Percentiles rank a stretch among this genome's conserved stretches.
phyloP scores from a whole-genome alignment of 768 basidiomycete species.

The Candolleomyces aberdarensis region DNA sequence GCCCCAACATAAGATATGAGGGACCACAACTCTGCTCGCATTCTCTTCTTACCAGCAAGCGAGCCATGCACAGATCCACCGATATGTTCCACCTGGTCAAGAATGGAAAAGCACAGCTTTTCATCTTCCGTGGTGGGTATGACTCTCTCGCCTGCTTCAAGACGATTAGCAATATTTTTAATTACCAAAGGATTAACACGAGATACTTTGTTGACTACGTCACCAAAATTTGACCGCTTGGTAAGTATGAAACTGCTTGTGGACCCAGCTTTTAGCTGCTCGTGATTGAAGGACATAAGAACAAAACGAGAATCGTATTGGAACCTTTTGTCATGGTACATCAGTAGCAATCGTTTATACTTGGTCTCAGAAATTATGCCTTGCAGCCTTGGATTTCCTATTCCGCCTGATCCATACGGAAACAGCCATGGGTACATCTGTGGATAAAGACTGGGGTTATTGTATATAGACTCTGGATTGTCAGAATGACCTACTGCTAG shows the following conservation, averaged over 20 bases:
- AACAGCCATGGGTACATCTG: conserved; percentile 38
- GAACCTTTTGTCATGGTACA: conserved; percentile 36
- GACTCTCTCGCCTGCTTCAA: conserved; percentile 22
- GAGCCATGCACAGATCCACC: too few relatives aligned
- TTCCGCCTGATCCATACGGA: conserved; percentile 33
- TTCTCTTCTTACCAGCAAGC: too few relatives aligned
- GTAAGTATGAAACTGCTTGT: conserved; percentile 25
- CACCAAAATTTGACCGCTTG: conserved; percentile 21
- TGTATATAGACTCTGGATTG: conserved; percentile 12
- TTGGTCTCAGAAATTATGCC: not conserved
- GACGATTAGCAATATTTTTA: conserved; percentile 12
- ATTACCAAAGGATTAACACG: conserved; percentile 20
- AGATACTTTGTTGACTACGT: conserved; percentile 19
- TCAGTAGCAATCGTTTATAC: not conserved
- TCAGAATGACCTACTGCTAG: not conserved
- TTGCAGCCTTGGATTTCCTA: conserved; percentile 11
- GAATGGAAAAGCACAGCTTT: conserved; percentile 33
- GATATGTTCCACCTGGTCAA: too few relatives aligned
- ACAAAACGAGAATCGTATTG: conserved; percentile 34
- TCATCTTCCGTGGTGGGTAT: conserved; percentile 27
- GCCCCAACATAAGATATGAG: too few relatives aligned
- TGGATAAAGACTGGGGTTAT: conserved; percentile 33
- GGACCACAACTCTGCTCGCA: too few relatives aligned
- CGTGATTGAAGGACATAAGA: conserved; percentile 36
- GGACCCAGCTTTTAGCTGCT: conserved; percentile 29